Evolutionary conservation across 768 basidiomycete species (phyloP).

Genomic region (Mycena indigotica): DNA sequence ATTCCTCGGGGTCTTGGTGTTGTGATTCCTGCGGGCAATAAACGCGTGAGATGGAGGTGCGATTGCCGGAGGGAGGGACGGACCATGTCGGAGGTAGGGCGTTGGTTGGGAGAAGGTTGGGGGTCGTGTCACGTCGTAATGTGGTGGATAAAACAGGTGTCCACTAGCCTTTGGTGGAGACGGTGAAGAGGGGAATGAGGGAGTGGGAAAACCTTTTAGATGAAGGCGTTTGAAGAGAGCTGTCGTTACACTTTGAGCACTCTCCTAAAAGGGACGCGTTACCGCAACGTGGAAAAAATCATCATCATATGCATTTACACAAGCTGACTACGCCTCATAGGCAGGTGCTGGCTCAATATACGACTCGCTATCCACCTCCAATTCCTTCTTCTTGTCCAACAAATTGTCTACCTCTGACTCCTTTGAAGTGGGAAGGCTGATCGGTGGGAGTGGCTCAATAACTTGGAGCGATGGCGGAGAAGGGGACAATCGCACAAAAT

Average conservation of each 20-base stretch:
- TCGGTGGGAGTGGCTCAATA: slow-evolving; percentile 12
- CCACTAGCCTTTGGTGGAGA: neutral
- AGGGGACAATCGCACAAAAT: slow-evolving; percentile 18
- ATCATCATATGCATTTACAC: neutral
- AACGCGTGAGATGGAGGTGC: slow-evolving; percentile 29
- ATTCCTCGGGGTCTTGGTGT: slow-evolving; percentile 90
- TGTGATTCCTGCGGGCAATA: slow-evolving; percentile 54
- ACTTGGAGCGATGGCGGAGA: slow-evolving; percentile 24
- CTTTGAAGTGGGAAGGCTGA: too few species aligned
- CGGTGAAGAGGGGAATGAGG: neutral
- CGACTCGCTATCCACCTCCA: neutral
- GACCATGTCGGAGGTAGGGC: slow-evolving; percentile 31
- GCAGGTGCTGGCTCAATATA: slow-evolving; percentile 13
- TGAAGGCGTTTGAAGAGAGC: neutral
- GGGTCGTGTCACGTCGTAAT: slow-evolving; percentile 40
- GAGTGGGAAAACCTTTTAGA: neutral
- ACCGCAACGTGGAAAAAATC: neutral
- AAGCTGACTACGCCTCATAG: slow-evolving; percentile 8
- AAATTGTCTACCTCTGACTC: neutral
- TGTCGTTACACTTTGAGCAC: neutral
- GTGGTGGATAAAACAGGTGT: neutral
- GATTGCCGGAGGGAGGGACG: slow-evolving; percentile 17
- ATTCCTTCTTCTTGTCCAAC: neutral
- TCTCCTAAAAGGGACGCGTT: neutral
- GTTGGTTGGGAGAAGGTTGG: slow-evolving; percentile 15